Evolutionary conservation across 306 rosid species (phyloP).

Genomic region (Astragalus membranaceus): DNA sequence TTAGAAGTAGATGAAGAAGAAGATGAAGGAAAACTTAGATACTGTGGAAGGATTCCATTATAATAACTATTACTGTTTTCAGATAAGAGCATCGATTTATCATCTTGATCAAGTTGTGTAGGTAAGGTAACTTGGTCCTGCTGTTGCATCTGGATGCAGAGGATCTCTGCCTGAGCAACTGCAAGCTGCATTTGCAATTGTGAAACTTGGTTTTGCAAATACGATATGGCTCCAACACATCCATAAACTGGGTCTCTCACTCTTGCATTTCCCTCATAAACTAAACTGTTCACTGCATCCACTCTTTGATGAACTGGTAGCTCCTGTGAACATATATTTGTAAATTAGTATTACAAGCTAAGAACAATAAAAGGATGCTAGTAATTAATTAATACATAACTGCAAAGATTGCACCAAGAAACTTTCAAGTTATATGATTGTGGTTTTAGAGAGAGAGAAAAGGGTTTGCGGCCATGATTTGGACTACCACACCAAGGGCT

Average conservation of each 20-base stretch:
- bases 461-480: too few species aligned
- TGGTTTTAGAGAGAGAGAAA: too few species aligned
- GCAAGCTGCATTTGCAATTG: constrained; percentile 73
- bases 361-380: neutral
- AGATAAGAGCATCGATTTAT: constrained; percentile 34
- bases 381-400: neutral
- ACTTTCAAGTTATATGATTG: too few species aligned
- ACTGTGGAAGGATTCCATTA: constrained; percentile 35
- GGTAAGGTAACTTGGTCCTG: constrained; percentile 35
- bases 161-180: constrained; percentile 64
- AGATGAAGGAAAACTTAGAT: constrained; percentile 34
- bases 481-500: too few species aligned
- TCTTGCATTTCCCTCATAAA: constrained; percentile 78
- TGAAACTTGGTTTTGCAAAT: constrained; percentile 62
- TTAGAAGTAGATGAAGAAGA: constrained; percentile 45
- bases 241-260: constrained; percentile 78
- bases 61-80: constrained; percentile 14
- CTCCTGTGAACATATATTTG: constrained; percentile 30
- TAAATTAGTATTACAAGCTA: neutral
- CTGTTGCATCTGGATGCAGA: constrained; percentile 68
- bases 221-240: constrained; percentile 78
- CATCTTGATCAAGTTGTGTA: constrained; percentile 27
- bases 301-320: constrained; percentile 68
- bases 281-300: constrained; percentile 71
- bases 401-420: neutral